Percentiles rank a stretch among this genome's conserved stretches.
phyloP scores from a whole-genome alignment of 176 grass and related monocot species.

The maize (Zea mays) region DNA sequence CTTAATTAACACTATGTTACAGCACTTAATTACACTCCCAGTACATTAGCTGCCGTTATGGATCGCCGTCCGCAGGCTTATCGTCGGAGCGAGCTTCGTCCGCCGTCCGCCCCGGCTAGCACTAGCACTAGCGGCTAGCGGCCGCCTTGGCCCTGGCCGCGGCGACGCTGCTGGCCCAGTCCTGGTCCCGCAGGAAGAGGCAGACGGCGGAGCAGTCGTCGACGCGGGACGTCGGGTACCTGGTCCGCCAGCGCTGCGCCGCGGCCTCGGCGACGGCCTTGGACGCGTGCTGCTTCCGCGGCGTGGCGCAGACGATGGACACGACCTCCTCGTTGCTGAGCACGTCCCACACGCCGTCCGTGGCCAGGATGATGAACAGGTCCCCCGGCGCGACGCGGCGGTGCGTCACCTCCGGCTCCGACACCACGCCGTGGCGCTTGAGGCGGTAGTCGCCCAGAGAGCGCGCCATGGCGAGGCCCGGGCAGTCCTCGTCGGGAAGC shows the following conservation, averaged over 20 bases:
- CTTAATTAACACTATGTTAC: conserved; percentile 24
- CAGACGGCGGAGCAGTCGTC: conserved; percentile 93
- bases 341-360: conserved; percentile 96
- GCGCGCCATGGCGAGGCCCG: conserved; percentile 81
- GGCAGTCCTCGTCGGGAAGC: conserved; percentile 67
- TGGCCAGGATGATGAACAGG: conserved; percentile 73
- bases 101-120: not conserved
- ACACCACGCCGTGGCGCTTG: conserved; percentile 73
- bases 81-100: not conserved
- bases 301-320: conserved; percentile 63
- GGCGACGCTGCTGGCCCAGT: not conserved
- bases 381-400: conserved; percentile 50
- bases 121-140: too few species aligned
- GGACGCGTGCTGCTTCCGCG: conserved; percentile 71
- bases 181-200: conserved; percentile 74
- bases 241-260: conserved; percentile 60
- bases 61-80: not conserved
- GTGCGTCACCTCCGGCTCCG: conserved; percentile 61
- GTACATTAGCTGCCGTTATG: not conserved
- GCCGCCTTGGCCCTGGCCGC: not conserved
- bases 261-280: conserved; percentile 83
- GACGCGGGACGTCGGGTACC: conserved; percentile 62
- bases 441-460: conserved; percentile 73
- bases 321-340: conserved; percentile 88
- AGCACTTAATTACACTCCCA: conserved; percentile 13